Percentiles rank a stretch among this genome's conserved stretches.
Evolutionary conservation across 441 rosid genomes (phyloP).

Genomic region (Melastoma candidum): DNA sequence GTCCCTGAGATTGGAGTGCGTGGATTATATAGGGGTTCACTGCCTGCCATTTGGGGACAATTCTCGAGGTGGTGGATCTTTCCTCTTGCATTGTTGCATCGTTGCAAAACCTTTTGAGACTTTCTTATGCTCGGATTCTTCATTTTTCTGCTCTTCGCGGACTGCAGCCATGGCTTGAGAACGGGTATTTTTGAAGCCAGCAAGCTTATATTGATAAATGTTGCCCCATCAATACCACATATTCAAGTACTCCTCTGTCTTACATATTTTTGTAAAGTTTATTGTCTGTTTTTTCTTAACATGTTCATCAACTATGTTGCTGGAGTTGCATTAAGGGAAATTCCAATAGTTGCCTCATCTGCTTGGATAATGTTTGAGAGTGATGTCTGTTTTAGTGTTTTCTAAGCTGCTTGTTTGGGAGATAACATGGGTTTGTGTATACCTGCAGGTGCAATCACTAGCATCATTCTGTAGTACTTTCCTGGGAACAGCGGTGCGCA

Average conservation of each 20-base stretch:
- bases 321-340: too few species aligned
- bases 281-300: not conserved
- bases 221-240: constrained; percentile 83
- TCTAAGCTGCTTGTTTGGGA: too few species aligned
- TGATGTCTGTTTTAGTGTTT: not conserved
- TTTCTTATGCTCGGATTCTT: constrained; percentile 4
- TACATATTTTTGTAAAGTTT: too few species aligned
- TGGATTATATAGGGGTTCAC: constrained; percentile 83
- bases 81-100: constrained; percentile 3
- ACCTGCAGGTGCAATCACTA: constrained; percentile 68
- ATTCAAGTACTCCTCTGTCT: constrained; percentile 46
- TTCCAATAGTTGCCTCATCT: too few species aligned
- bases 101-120: constrained; percentile 2
- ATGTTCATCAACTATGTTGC: too few species aligned
- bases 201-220: constrained; percentile 71
- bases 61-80: constrained; percentile 64
- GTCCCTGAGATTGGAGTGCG: constrained; percentile 89
- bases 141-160: constrained; percentile 12
- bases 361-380: too few species aligned
- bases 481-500: constrained; percentile 88
- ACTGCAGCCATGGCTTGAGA: constrained; percentile 84
- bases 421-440: too few species aligned
- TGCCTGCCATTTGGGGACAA: constrained; percentile 94
- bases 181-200: constrained; percentile 93
- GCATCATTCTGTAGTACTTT: constrained; percentile 92